Evolutionary conservation across 768 basidiomycete species (phyloP).

Genomic region (Tubosaeta sp.): DNA sequence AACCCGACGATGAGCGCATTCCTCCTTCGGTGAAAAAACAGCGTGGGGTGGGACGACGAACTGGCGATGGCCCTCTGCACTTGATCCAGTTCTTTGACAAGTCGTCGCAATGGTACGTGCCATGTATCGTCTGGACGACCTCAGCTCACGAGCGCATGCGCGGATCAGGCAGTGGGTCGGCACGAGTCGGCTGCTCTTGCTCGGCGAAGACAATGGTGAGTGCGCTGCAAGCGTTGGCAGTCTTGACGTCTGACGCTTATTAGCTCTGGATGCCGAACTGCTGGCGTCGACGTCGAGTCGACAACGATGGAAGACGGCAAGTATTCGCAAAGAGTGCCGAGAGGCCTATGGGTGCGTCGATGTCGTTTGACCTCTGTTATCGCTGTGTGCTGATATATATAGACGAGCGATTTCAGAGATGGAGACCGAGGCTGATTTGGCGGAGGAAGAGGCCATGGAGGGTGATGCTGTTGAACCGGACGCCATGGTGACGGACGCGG

Average conservation of each 20-base stretch:
- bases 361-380: background rate
- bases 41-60: conserved; percentile 28
- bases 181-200: conserved; percentile 49
- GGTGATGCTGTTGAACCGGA: background rate
- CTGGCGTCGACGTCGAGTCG: conserved; percentile 45
- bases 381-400: background rate
- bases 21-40: conserved; percentile 37
- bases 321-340: conserved; percentile 51
- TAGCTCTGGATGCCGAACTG: conserved; percentile 65
- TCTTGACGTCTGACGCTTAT: background rate
- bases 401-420: conserved; percentile 47
- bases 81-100: conserved; percentile 82
- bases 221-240: background rate
- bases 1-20: conserved; percentile 55
- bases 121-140: background rate
- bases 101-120: conserved; percentile 53
- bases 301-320: conserved; percentile 58
- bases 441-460: background rate
- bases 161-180: conserved; percentile 58
- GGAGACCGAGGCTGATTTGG: conserved; percentile 35
- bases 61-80: conserved; percentile 44
- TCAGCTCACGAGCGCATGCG: background rate
- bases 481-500: background rate
- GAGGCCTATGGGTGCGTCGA: conserved; percentile 58
- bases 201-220: conserved; percentile 71